Evolutionary conservation across 2,329 filamentous ascomycete genomes (phyloP).

Genomic region (Mollisiaceae sp.): DNA sequence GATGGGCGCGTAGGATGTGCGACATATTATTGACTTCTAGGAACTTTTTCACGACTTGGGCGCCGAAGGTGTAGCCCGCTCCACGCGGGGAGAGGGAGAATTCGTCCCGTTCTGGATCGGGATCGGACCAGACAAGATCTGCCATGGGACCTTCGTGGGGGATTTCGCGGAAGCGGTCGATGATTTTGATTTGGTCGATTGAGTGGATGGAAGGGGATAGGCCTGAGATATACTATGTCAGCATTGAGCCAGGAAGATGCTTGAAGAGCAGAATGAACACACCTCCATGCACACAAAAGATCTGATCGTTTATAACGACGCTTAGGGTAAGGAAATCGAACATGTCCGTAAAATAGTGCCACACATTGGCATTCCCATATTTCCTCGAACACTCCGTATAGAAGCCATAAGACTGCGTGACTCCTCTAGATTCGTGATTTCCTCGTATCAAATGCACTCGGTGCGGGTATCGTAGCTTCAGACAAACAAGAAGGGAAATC

Average conservation of each 20-base stretch:
- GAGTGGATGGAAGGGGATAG: slow-evolving; percentile 92
- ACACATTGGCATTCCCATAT: slow-evolving; percentile 97
- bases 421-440: slow-evolving; percentile 96
- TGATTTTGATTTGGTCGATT: slow-evolving; percentile 99
- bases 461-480: slow-evolving; percentile 95
- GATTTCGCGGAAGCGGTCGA: slow-evolving; percentile 97
- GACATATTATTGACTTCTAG: slow-evolving; percentile 97
- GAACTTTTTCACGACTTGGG: slow-evolving; percentile 98
- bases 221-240: slow-evolving; percentile 50
- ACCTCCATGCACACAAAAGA: slow-evolving; percentile 97
- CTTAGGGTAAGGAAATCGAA: slow-evolving; percentile 97
- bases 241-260: not conserved
- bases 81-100: slow-evolving; percentile 93
- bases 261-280: slow-evolving; percentile 28
- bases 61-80: slow-evolving; percentile 96
- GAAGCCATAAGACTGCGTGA: slow-evolving; percentile 98
- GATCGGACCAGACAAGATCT: slow-evolving; percentile 98
- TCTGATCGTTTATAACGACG: slow-evolving; percentile 98
- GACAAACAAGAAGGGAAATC: slow-evolving; percentile 94
- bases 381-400: slow-evolving; percentile 98
- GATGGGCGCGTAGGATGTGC: slow-evolving; percentile 96
- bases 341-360: slow-evolving; percentile 99
- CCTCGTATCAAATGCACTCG: slow-evolving; percentile 95
- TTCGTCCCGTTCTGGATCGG: slow-evolving; percentile 95
- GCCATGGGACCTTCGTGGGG: slow-evolving; percentile 99